These are phyloP conservation scores for Mycosarcoma mackinlayi DNA, from an alignment of 1,284 basidiomycete species.

Conservation along the genomic window DNA sequence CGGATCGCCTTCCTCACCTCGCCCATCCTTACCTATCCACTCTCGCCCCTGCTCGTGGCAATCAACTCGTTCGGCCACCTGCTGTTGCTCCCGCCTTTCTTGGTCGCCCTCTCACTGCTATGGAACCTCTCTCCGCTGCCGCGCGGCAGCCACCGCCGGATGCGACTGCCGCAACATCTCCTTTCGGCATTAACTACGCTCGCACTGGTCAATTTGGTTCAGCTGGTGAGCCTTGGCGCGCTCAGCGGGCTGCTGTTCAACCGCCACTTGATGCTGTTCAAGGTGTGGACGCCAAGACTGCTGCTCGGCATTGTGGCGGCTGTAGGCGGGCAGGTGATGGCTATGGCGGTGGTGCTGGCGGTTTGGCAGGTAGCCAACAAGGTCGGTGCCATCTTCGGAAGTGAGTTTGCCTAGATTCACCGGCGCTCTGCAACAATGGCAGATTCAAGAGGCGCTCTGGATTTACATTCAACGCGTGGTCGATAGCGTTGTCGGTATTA, in stretches of 20 bases:
- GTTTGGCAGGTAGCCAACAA: conserved; percentile 50
- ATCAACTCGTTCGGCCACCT: conserved; percentile 83
- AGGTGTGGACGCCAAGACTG: conserved; percentile 94
- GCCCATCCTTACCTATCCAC: conserved; percentile 78
- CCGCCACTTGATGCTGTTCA: conserved; percentile 98
- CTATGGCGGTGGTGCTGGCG: conserved; percentile 63
- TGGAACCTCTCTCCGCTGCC: conserved; percentile 84
- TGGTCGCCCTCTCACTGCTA: conserved; percentile 78
- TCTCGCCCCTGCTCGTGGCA: conserved; percentile 80
- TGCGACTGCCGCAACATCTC: conserved; percentile 35
- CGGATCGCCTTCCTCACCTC: conserved; percentile 81
- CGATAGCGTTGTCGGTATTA: no score
- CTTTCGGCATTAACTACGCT: conserved; percentile 75
- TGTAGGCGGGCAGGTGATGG: conserved; percentile 70
- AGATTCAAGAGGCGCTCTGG: no score
- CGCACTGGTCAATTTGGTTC: conserved; percentile 77
- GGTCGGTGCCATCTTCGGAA: conserved; percentile 49
- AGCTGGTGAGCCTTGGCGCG: conserved; percentile 70
- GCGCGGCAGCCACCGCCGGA: conserved; percentile 12
- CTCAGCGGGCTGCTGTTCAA: conserved; percentile 80
- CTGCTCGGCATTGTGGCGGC: conserved; percentile 77
- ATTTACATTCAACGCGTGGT: no score
- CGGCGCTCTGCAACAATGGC: no score
- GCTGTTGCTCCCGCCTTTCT: conserved; percentile 75
- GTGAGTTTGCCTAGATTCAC: conserved; percentile 38